Percentiles rank a stretch among this genome's conserved stretches.
Conservation (phyloP, 2,329 filamentous ascomycete species). For the Lachnellula occidentalis region DNA sequence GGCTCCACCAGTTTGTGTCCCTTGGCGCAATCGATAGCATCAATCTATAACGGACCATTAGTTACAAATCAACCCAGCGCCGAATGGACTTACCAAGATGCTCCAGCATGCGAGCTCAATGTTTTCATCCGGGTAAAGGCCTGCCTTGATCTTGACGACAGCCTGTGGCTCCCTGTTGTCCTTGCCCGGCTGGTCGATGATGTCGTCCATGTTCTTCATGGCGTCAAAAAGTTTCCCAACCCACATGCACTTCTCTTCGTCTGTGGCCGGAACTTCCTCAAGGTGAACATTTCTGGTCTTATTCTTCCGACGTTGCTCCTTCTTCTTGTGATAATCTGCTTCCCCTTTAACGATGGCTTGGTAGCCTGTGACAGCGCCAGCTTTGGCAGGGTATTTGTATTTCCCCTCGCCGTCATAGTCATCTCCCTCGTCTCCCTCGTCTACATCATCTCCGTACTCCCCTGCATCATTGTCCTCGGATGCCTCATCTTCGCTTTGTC, state of each 20-base stretch:
- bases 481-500: too few relatives aligned
- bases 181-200: constrained; percentile 20
- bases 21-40: constrained; percentile 2
- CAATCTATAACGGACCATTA: constrained; percentile 5
- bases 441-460: too few relatives aligned
- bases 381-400: background rate
- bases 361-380: background rate
- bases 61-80: background rate
- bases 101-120: constrained; percentile 20
- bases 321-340: background rate
- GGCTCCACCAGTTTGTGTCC: constrained; percentile 9
- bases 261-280: background rate
- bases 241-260: background rate
- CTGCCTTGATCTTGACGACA: constrained; percentile 8
- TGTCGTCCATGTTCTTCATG: constrained; percentile 9
- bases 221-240: constrained; percentile 14
- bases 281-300: background rate
- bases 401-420: background rate
- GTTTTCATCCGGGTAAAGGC: constrained; percentile 2
- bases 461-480: too few relatives aligned
- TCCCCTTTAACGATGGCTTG: background rate
- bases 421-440: background rate
- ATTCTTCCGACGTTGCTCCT: background rate
- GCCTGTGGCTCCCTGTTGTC: constrained; percentile 15
- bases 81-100: constrained; percentile 14